Base-by-base conservation (phyloP, 306 rosid genomes). In the Canavalia ensiformis region DNA sequence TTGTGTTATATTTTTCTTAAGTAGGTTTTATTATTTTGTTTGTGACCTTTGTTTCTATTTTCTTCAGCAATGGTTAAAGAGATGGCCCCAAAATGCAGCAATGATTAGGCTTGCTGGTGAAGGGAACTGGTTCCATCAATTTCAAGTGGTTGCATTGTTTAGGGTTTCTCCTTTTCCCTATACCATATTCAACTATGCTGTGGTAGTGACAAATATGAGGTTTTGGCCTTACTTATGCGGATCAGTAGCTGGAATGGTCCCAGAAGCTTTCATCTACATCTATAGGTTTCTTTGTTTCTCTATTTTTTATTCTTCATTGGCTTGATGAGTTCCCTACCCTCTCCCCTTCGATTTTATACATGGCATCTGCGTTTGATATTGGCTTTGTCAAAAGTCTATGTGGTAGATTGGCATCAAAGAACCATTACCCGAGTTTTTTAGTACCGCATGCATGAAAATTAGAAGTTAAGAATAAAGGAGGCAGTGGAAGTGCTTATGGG, bases 141-240 rank as follows among this genome's bases (percentile, higher is more conserved):
- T 95, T 83, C 94, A 86, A 78, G 92, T 95, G 74, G 98, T 95
- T 42, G 93, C 97, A 65, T 74, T 93, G 76, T 95, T 95, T 76
- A 82, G 99, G 88, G 82, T 93, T 87, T 95, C 98, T 2, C 99
- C 99, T 34, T 95, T 93, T 88, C 99, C 99, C 1, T 95, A 95
- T 83, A 91, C 99, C 79, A 95, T 95, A 81, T 95, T 95, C 88
- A 95, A 95, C 75, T 95, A 95, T 68, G 99, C 98, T 37, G 80
- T 95, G 60, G 98, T 89, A n/a, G 97, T 91, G 54, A 95, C 98
- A 87, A 90, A 88, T 78, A 93, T 95, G 99, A 88, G 59, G 72
- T 93, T 95, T 83, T 91, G 97, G 96, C 99, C 99, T 76, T 95
- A 95, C 83, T 76, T 95, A 31, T 87, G 94, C 64, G 99, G 99